Percentiles rank a stretch among this genome's conserved stretches.
Conservation (phyloP, 2,329 filamentous ascomycete species). For the Fusarium graminum region DNA sequence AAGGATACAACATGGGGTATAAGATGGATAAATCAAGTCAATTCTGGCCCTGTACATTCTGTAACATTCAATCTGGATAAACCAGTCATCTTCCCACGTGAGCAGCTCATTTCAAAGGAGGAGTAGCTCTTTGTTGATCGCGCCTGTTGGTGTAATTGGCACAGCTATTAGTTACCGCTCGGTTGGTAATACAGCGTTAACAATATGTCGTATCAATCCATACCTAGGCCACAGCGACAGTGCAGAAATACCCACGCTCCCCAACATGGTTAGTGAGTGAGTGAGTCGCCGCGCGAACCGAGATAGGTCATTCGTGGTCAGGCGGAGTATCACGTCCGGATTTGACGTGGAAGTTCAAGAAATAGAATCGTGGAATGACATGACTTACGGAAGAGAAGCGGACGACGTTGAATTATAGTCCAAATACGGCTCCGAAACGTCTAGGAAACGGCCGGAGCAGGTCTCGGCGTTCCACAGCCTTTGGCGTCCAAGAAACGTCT, state of each 20-base stretch:
- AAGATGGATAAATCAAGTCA: conserved; percentile 3
- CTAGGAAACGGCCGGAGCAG: conserved; percentile 32
- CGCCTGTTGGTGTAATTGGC: not conserved
- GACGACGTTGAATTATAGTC: conserved; percentile 42
- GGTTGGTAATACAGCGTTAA: not conserved
- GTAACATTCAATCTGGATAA: not conserved
- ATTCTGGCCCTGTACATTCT: conserved; percentile 2
- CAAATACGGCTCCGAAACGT: conserved; percentile 24
- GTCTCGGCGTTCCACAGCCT: conserved; percentile 21
- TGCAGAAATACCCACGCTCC: not conserved
- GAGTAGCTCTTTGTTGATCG: not conserved
- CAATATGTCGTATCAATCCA: conserved; percentile 8
- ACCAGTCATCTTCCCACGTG: conserved; percentile 37
- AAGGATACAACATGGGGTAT: not conserved
- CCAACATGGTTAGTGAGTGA: conserved; percentile 24
- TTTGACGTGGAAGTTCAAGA: not conserved
- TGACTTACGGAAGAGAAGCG: conserved; percentile 11
- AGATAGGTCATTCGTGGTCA: conserved; percentile 3
- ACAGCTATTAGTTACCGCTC: not conserved
- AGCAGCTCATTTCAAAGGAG: conserved; percentile 20
- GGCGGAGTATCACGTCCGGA: conserved; percentile 26
- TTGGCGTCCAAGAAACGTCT: conserved; percentile 16
- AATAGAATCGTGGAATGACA: not conserved
- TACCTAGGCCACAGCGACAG: conserved; percentile 27
- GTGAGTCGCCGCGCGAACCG: conserved; percentile 15